Percentiles rank a stretch among this genome's conserved stretches.
Conservation (phyloP, 23 red algal genomes). For the Gracilaria caudata region DNA sequence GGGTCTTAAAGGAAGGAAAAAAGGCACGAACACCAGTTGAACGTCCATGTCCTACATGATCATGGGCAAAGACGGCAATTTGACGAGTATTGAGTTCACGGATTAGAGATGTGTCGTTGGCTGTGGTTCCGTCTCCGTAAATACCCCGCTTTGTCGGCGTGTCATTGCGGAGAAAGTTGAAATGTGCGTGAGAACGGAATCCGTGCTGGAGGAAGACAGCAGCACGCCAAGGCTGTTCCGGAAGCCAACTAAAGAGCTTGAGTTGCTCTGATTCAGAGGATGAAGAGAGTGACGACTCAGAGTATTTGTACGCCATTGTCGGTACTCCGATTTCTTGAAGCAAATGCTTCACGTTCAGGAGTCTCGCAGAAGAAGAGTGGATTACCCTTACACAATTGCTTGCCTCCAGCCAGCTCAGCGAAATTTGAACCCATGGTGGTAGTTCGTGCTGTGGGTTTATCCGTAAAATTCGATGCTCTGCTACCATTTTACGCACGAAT, state of each 20-base stretch:
- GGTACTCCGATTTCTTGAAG: no score
- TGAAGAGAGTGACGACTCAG: constrained; percentile 1
- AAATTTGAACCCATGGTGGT: no score
- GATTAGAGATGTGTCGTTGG: constrained; percentile 50
- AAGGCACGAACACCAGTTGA: constrained; percentile 65
- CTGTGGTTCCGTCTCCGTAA: constrained; percentile 9
- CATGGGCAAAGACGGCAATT: constrained; percentile 69
- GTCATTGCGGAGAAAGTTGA: constrained; percentile 70
- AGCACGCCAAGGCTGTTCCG: constrained; percentile 33
- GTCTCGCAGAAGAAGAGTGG: no score
- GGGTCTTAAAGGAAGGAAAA: constrained; percentile 65
- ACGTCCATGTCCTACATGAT: constrained; percentile 76
- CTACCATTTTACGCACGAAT: no score
- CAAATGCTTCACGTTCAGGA: no score
- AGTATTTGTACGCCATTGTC: constrained; percentile 13
- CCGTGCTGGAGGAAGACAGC: constrained; percentile 77
- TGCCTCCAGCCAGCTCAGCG: no score
- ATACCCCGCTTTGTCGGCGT: constrained; percentile 16
- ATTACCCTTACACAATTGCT: no score
- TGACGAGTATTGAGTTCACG: constrained; percentile 45
- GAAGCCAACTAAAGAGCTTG: constrained; percentile 37
- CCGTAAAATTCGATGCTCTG: no score
- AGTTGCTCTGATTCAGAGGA: constrained; percentile 18
- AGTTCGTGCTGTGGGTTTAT: no score
- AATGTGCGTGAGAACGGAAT: constrained; percentile 73